Evolutionary conservation across 1,139 yeast genomes (phyloP), one percentile per base, ranked within the genome.

Genomic region (Kurtzmaniella quercitrusa): DNA sequence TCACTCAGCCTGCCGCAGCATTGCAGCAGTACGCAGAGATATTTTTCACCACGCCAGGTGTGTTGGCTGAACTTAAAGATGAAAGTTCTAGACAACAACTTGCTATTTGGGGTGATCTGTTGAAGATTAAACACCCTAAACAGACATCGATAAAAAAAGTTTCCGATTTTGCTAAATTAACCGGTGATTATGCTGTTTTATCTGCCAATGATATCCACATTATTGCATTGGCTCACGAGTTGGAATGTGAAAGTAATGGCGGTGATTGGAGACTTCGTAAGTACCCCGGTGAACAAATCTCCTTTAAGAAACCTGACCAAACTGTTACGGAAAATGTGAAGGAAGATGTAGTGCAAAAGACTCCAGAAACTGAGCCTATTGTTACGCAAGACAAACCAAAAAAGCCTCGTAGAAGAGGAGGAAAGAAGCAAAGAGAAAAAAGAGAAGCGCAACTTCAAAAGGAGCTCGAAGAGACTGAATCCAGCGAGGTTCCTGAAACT

Each of bases 41-140:
- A 16, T 88, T 86, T 57, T 86, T 74, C 60, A 91, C 98, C 12
- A 88, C 98, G 1, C 98, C 98, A 2, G 91, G 96, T 1, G 98
- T 94, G 17, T 79, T 76, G 56, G 71, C 78, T 28, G 99, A 94
- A 67, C 81, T 94, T 57, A 82, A 78, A 57, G 98, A 94, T 66
- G 96, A 85, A 50, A 74, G 77, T 48, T 88, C 94, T 7, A 76
- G 96, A 61, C 80, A 78, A 51, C 93, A 91, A 55, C 67, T 93
- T 42, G 66, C 74, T 22, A 65, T 84, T 33, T 91, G 97, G 96
- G 88, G 83, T 33, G 86, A 83, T 42, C 63, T 61, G 18, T 64
- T 84, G 42, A 66, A 70, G 47, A 65, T 84, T 28, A 78, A 89
- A 61, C 97, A 91, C 52, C 98, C 98, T 2, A 78, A 74, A 46